Evolutionary conservation across 768 basidiomycete genomes (phyloP).

Genomic region (Tricholoma hemisulphureum): DNA sequence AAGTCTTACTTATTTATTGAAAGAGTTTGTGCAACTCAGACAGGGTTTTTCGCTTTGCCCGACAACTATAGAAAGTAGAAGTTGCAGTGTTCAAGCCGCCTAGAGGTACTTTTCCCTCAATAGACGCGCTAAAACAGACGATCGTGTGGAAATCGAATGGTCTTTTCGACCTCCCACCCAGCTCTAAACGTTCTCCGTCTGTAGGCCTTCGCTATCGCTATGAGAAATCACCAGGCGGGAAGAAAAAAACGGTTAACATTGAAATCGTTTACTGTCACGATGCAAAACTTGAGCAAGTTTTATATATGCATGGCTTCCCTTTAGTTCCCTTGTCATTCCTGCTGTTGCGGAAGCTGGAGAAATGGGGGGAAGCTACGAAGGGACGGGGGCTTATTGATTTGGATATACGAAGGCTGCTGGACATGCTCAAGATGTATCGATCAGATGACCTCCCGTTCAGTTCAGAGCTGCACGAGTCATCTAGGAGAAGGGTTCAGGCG

Average conservation of each 20-base stretch:
- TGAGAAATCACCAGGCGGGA: not conserved
- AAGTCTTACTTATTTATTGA: not conserved
- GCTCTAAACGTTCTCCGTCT: not conserved
- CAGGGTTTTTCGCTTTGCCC: not conserved
- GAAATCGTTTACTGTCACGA: slow-evolving; percentile 2
- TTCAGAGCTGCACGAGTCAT: not conserved
- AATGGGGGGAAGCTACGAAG: slow-evolving; percentile 3
- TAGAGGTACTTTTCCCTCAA: not conserved
- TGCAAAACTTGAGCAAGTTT: slow-evolving; percentile 1
- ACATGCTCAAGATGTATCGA: not conserved
- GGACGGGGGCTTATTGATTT: not conserved
- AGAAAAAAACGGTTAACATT: not conserved
- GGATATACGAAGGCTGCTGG: slow-evolving; percentile 3
- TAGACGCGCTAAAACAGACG: slow-evolving; percentile 3
- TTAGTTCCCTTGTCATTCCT: slow-evolving; percentile 6
- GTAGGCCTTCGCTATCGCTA: slow-evolving; percentile 4
- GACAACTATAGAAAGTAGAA: slow-evolving; percentile 2
- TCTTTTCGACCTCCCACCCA: not conserved
- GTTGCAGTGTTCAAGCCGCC: slow-evolving; percentile 6
- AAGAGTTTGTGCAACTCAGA: not conserved
- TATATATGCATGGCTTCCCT: slow-evolving; percentile 3
- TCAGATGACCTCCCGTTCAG: not conserved
- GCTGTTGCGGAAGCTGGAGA: slow-evolving; percentile 8
- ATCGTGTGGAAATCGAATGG: slow-evolving; percentile 3
- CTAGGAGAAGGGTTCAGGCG: not conserved